phyloP scores from a whole-genome alignment of 805 yeast genomes.

The Hyphopichia homilentoma region DNA sequence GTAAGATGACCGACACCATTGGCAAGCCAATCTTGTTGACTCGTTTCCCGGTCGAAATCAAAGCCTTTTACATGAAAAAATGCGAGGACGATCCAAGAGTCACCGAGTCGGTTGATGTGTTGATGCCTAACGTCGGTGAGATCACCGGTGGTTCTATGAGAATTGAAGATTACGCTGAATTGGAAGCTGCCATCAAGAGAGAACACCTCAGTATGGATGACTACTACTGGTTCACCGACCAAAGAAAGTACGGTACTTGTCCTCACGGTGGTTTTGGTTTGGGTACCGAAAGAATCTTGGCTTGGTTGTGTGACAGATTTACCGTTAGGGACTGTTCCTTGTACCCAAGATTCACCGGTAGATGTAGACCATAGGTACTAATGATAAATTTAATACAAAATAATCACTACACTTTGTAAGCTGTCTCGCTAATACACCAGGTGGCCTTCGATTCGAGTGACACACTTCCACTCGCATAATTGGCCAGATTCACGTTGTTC shows the following conservation, averaged over 20 bases:
- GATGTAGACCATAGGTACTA: slow-evolving; percentile 85
- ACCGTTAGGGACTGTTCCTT: slow-evolving; percentile 98
- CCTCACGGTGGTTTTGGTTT: slow-evolving; percentile 99
- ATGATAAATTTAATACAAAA: background rate
- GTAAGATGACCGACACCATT: slow-evolving; percentile 95
- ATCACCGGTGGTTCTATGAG: slow-evolving; percentile 99
- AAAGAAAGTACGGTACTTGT: slow-evolving; percentile 93
- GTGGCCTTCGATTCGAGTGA: too few species aligned
- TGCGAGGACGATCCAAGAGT: slow-evolving; percentile 88
- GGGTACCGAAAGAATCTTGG: slow-evolving; percentile 96
- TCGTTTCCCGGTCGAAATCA: slow-evolving; percentile 94
- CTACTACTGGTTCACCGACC: slow-evolving; percentile 96
- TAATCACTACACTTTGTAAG: too few species aligned
- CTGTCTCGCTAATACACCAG: too few species aligned
- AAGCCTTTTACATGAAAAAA: slow-evolving; percentile 96
- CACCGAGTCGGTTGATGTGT: slow-evolving; percentile 96
- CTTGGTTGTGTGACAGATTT: slow-evolving; percentile 96
- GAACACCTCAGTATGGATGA: slow-evolving; percentile 79
- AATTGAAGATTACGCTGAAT: slow-evolving; percentile 75
- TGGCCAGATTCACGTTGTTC: too few species aligned
- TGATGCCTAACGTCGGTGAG: slow-evolving; percentile 99
- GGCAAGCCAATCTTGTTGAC: slow-evolving; percentile 89
- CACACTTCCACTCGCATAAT: too few species aligned
- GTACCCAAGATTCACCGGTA: slow-evolving; percentile 96
- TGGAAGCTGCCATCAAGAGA: slow-evolving; percentile 86